These are phyloP conservation scores for Monilinia vaccinii-corymbosi DNA, from an alignment of 2,329 filamentous ascomycete species.

Conservation along the genomic window DNA sequence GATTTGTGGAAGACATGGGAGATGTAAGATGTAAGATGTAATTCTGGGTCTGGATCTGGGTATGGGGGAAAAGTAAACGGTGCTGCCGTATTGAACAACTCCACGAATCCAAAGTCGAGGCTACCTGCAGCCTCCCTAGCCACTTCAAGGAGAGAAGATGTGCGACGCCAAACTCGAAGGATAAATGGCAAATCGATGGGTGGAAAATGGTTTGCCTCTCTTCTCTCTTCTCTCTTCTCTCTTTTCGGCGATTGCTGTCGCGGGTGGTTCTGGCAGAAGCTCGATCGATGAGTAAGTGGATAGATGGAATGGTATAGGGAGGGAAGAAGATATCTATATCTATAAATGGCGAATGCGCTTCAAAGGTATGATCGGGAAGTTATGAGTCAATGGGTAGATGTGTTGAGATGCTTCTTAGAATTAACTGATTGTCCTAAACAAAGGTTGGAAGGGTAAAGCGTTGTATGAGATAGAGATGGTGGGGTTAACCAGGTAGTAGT, in stretches of 20 bases:
- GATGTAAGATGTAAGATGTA: not conserved
- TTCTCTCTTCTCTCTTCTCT: not conserved
- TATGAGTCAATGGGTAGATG: constrained; percentile 16
- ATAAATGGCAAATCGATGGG: not conserved
- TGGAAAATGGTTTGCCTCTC: not conserved
- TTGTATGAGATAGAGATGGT: constrained; percentile 5
- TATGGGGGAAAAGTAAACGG: not conserved
- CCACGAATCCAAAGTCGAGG: constrained; percentile 18
- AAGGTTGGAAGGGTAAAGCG: constrained; percentile 16
- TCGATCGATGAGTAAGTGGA: constrained; percentile 11
- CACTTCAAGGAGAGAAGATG: constrained; percentile 14
- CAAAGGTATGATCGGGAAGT: constrained; percentile 18
- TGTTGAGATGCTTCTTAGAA: constrained; percentile 18
- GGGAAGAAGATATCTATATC: constrained; percentile 12
- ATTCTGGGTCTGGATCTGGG: not conserved
- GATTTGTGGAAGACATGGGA: constrained; percentile 35
- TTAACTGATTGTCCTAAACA: constrained; percentile 21
- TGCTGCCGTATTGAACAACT: not conserved
- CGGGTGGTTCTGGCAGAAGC: constrained; percentile 18
- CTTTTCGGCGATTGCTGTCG: constrained; percentile 11
- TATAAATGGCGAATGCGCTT: constrained; percentile 16
- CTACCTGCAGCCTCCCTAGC: constrained; percentile 27
- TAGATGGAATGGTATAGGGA: constrained; percentile 12
- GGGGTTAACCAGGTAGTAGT: not conserved
- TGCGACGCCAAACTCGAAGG: constrained; percentile 13